Percentiles rank a stretch among this genome's conserved stretches.
These are phyloP conservation scores for Jatropha podagrica DNA, from an alignment of 441 rosid species.

Conservation along the genomic window DNA sequence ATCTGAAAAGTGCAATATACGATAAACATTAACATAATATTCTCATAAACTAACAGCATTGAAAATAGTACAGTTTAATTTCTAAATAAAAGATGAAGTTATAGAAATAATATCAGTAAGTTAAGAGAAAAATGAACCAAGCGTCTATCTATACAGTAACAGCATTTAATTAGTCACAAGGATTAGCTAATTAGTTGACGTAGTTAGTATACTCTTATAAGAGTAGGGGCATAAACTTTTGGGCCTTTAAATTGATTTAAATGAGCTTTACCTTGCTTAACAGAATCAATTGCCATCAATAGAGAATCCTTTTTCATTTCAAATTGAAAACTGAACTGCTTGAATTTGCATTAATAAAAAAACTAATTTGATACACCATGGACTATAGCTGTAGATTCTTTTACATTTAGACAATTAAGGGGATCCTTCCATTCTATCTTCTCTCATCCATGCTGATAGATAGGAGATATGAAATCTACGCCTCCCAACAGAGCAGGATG, in stretches of 20 bases:
- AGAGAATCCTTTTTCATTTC: neutral
- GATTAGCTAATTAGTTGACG: too few species aligned
- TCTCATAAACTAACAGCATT: neutral
- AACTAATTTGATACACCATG: too few species aligned
- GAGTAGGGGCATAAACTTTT: too few species aligned
- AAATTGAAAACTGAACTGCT: too few species aligned
- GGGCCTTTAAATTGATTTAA: too few species aligned
- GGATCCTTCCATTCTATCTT: too few species aligned
- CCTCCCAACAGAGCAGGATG: neutral
- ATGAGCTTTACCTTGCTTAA: too few species aligned
- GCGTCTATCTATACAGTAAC: neutral
- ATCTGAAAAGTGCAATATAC: constrained; percentile 50
- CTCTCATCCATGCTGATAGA: neutral
- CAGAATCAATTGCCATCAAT: neutral
- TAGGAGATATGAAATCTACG: neutral
- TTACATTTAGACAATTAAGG: too few species aligned
- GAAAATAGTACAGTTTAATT: neutral
- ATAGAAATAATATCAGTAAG: neutral
- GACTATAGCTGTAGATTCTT: too few species aligned
- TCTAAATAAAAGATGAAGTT: neutral
- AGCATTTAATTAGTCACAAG: too few species aligned
- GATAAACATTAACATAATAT: neutral
- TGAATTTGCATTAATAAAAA: too few species aligned
- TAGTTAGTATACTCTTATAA: too few species aligned
- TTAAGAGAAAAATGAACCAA: neutral